Conservation (phyloP, 164 flowering plant genomes). For the Tinospora cordifolia region DNA sequence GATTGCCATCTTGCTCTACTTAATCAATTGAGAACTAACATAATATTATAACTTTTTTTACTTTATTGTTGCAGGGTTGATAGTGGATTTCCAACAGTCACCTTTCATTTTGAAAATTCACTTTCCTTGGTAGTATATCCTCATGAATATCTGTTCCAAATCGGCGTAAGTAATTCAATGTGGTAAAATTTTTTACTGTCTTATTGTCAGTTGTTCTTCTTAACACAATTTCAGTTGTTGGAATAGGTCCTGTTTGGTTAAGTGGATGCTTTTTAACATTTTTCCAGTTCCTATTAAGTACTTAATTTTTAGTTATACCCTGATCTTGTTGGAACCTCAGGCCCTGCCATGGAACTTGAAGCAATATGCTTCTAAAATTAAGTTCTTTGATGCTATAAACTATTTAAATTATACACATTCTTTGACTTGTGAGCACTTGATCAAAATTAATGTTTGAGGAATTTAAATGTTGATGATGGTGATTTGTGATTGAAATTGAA, state of each 20-base stretch:
- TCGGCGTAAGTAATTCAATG: constrained; percentile 35
- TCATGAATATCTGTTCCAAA: constrained; percentile 14
- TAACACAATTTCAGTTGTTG: background rate
- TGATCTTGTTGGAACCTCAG: background rate
- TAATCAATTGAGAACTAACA: background rate
- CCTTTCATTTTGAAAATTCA: constrained; percentile 16
- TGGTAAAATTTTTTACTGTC: background rate
- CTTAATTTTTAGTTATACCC: background rate
- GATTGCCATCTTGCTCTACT: background rate
- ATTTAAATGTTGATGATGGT: background rate
- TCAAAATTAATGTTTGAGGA: background rate
- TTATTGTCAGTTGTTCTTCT: background rate
- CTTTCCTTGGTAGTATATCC: constrained; percentile 16
- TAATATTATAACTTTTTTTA: background rate
- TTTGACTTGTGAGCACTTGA: background rate
- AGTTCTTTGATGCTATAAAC: background rate
- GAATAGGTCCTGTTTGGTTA: background rate
- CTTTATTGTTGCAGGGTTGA: constrained; percentile 13
- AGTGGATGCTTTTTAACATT: background rate
- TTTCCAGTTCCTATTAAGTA: background rate
- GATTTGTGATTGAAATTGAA: background rate
- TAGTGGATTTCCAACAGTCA: constrained; percentile 15
- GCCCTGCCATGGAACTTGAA: background rate
- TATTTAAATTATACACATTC: background rate
- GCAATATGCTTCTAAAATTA: background rate